A percentile compares a stretch with the other conserved stretches of the same genome.
These are phyloP conservation scores for Lodderomyces pseudojiufengensis DNA, from an alignment of 1,139 yeast genomes.

Conservation along the genomic window DNA sequence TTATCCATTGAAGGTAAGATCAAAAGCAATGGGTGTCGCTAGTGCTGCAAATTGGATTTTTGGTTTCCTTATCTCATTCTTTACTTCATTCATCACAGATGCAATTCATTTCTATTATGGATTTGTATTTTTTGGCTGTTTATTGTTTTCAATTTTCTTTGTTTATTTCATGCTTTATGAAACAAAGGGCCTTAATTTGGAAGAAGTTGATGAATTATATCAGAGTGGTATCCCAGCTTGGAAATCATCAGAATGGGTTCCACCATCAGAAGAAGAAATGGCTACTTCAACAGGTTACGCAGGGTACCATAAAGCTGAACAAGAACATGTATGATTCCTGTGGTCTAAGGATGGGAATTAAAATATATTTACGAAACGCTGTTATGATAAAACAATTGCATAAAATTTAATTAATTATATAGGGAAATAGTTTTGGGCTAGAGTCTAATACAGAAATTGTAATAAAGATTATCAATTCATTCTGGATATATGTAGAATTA, in stretches of 20 bases:
- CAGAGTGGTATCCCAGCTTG: conserved; percentile 41
- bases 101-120: conserved; percentile 53
- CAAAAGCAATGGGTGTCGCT: conserved; percentile 76
- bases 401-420: no score
- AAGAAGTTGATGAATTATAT: conserved; percentile 63
- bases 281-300: conserved; percentile 26
- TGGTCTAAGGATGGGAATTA: no score
- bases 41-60: conserved; percentile 75
- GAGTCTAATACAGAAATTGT: no score
- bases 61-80: conserved; percentile 73
- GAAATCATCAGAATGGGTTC: conserved; percentile 46
- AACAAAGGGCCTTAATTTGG: conserved; percentile 61
- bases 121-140: conserved; percentile 71
- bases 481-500: no score
- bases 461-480: no score
- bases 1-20: conserved; percentile 73
- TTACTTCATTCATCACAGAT: conserved; percentile 65
- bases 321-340: conserved; percentile 24
- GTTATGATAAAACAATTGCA: no score
- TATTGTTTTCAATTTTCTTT: conserved; percentile 51
- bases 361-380: no score
- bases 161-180: conserved; percentile 55
- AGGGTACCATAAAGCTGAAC: conserved; percentile 20
- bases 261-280: conserved; percentile 34
- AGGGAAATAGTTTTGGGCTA: no score